Evolutionary conservation across 805 yeast genomes (phyloP), one percentile per base, ranked within the genome.

Genomic region (Debaryomyces tyrocola): DNA sequence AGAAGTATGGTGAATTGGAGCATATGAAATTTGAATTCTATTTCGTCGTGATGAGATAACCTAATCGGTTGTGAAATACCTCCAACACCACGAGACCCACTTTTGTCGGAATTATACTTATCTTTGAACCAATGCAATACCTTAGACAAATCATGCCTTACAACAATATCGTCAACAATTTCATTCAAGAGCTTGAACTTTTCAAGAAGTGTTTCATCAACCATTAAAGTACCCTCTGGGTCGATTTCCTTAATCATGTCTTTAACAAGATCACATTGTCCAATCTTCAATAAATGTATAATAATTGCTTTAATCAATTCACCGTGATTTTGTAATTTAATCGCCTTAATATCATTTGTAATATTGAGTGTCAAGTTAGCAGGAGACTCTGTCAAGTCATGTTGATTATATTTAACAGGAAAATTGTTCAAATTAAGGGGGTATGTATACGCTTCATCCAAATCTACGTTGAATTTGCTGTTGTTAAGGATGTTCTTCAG

Each of bases 401-500:
- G 34, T 33, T 38, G 41, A 21, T 43, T n/a, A 29, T 43, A 43
- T 40, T 52, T 48, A 10, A 47, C 35, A 4, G 74, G 73, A 35
- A 51, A 54, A 35, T 64, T 59, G 42, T 63, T 52, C 40, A 71
- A 54, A 46, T 54, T 55, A 44, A 73, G 56, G 0, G 74, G 74
- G 45, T 64, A 73, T 1, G 69, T 62, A 50, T 73, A 72, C 6
- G 77, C 75, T 15, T 67, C 74, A 53, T 72, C 77, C 29, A 73
- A 51, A 44, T 66, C 66, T 29, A 69, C 51, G 29, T 45, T 46
- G 44, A 56, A 68, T 41, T 56, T 57, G n/a, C 66, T 43, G 50
- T 62, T 62, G 44, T 54, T 56, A 7, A 66, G 51, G 8, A 68
- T 48, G 43, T 62, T 64, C 57, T 71, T 71, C 50, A 41, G 65